Base-by-base conservation (phyloP, 352 stramenopile species). In the Aphanomyces cochlioides region DNA sequence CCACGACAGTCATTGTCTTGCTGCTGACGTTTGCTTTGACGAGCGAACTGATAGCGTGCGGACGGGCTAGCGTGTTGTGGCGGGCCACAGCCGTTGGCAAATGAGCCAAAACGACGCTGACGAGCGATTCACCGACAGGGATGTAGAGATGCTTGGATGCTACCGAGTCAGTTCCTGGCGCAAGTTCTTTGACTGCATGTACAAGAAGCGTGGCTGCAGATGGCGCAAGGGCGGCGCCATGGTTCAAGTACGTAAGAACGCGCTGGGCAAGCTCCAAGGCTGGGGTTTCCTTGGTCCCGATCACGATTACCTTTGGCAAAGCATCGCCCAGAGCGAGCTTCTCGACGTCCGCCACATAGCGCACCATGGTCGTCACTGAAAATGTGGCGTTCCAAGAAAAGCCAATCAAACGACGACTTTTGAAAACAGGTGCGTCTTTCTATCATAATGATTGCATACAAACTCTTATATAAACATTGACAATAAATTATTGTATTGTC, bases 31-130 rank as follows among this genome's bases (percentile, higher is more conserved):
- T 72, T 66, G 59, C 69, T 73, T 88, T 88, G 73, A 88, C 74
- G 69, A 92, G 87, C 39, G 69, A 58, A 39, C 81, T 57, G 75
- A 96, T 85, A 21, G 88, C 77, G 72, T 96, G 90, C 34, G 88
- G 88, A 21, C 88, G 82, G 47, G 85, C 82, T 0, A 77, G 68
- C 12, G 77, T 79, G 73, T 95, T 95, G 72, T 88, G 79, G n/a
- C 88, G 83, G 64, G 82, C 90, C n/a, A 88, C 79, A 8, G 75
- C 74, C 48, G 77, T 88, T 6, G 85, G 85, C 47, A 93, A 66
- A 60, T 81, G 80, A 65, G 83, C 78, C 17, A 89, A 73, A 72
- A 82, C 81, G 59, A 89, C 75, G 47, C 64, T 70, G 10, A 70
- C 36, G n/a, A 70, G 21, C 19, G 73, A 74, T 8, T 66, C 47